Conservation (phyloP, 768 basidiomycete species). For the Amanita exitialis region DNA sequence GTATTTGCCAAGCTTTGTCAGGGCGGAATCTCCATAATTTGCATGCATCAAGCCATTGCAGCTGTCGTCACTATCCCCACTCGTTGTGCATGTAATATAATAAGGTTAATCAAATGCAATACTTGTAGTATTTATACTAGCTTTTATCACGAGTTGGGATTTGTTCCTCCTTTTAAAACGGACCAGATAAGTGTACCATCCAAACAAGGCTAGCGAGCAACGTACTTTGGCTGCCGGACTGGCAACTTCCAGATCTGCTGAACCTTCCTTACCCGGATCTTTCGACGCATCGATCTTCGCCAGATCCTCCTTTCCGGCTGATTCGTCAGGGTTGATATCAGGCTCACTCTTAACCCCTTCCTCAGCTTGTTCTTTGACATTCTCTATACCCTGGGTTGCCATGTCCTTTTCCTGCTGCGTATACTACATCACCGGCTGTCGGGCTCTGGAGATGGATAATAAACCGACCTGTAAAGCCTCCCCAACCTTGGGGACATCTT, state of each 20-base stretch:
- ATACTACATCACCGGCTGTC: neutral
- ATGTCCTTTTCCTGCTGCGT: neutral
- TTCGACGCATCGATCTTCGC: neutral
- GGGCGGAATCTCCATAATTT: too few relatives aligned
- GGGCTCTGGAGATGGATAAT: neutral
- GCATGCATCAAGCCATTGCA: too few relatives aligned
- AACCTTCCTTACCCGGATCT: neutral
- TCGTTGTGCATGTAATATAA: too few relatives aligned
- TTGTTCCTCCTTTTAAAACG: too few relatives aligned
- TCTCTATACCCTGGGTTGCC: neutral
- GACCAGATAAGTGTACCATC: neutral
- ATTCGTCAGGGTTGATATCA: neutral
- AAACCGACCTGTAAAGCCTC: slow-evolving; percentile 2
- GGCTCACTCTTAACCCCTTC: neutral
- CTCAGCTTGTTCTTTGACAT: neutral
- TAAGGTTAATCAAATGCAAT: too few relatives aligned
- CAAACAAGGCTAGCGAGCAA: neutral
- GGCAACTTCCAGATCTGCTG: neutral
- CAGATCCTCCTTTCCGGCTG: too few relatives aligned
- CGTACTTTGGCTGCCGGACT: neutral
- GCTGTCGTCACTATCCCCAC: too few relatives aligned
- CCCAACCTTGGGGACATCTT: slow-evolving; percentile 9
- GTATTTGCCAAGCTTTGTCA: too few relatives aligned
- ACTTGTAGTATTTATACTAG: neutral
- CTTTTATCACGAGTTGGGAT: too few relatives aligned